A percentile compares a stretch with the other conserved stretches of the same genome.
Evolutionary conservation across 2,329 filamentous ascomycete genomes (phyloP).

Genomic region (Colletotrichum tropicicola): DNA sequence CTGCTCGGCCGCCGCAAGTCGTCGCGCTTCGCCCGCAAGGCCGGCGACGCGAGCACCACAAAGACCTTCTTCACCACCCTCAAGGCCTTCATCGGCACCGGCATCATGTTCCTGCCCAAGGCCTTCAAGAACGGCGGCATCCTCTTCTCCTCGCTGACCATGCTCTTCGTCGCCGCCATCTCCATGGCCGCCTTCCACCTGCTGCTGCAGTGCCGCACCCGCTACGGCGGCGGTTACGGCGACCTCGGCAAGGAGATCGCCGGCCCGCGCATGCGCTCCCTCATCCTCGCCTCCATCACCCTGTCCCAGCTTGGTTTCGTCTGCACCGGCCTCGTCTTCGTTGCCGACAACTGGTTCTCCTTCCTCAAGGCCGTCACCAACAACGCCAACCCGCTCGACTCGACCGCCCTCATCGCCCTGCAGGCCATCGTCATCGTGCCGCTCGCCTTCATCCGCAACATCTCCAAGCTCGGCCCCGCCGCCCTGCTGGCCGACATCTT

Average conservation of each 20-base stretch:
- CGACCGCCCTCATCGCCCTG: constrained; percentile 69
- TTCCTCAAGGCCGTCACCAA: constrained; percentile 71
- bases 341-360: constrained; percentile 76
- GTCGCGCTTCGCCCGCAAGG: constrained; percentile 48
- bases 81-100: constrained; percentile 82
- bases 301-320: constrained; percentile 83
- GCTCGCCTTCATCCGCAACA: constrained; percentile 76
- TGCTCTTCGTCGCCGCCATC: constrained; percentile 71
- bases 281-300: constrained; percentile 76
- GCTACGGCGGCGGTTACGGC: constrained; percentile 76
- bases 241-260: constrained; percentile 75
- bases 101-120: constrained; percentile 84
- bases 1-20: constrained; percentile 66
- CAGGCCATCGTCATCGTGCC: constrained; percentile 73
- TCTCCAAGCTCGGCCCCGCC: constrained; percentile 75
- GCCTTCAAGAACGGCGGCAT: constrained; percentile 83
- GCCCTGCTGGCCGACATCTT: constrained; percentile 77
- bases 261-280: constrained; percentile 67
- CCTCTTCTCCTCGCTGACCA: constrained; percentile 75
- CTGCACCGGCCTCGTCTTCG: constrained; percentile 80
- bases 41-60: constrained; percentile 71
- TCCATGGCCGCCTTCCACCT: constrained; percentile 78
- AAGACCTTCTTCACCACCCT: constrained; percentile 83
- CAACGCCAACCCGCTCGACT: constrained; percentile 58
- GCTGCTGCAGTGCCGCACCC: constrained; percentile 71